These are phyloP conservation scores for Leccinum subgranulosum DNA, from an alignment of 768 basidiomycete species.

Conservation along the genomic window DNA sequence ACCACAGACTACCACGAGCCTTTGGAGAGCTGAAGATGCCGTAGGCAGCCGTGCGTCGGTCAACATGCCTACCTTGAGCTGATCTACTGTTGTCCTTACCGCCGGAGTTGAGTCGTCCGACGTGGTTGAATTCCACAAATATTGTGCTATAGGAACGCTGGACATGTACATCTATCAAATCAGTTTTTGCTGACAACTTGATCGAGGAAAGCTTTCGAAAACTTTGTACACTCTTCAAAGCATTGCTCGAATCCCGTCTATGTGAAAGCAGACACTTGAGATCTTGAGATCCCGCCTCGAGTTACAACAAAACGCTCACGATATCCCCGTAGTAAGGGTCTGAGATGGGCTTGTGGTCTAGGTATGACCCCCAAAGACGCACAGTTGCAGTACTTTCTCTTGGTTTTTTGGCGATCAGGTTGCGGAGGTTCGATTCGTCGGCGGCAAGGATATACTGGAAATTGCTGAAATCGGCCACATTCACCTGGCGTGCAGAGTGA, in stretches of 20 bases:
- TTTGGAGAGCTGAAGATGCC: constrained; percentile 90
- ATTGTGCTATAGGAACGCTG: neutral
- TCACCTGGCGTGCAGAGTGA: constrained; percentile 64
- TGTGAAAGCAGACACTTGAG: neutral
- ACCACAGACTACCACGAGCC: constrained; percentile 79
- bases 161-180: neutral
- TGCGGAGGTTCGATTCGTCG: constrained; percentile 70
- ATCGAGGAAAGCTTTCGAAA: constrained; percentile 81
- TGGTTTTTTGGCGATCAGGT: constrained; percentile 54
- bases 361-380: constrained; percentile 77
- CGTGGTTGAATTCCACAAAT: constrained; percentile 6
- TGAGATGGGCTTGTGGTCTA: constrained; percentile 64
- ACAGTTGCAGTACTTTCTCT: constrained; percentile 58
- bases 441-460: constrained; percentile 89
- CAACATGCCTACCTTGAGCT: constrained; percentile 77
- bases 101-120: neutral
- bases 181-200: constrained; percentile 41
- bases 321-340: constrained; percentile 84
- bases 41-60: constrained; percentile 76
- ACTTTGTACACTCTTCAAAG: constrained; percentile 71
- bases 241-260: constrained; percentile 72
- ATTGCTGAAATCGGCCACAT: constrained; percentile 58
- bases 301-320: constrained; percentile 35
- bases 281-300: neutral
- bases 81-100: neutral